Percentiles rank a stretch among this genome's conserved stretches.
These are phyloP conservation scores for Fragilaria radians DNA, from an alignment of 108 stramenopile genomes.

Conservation along the genomic window DNA sequence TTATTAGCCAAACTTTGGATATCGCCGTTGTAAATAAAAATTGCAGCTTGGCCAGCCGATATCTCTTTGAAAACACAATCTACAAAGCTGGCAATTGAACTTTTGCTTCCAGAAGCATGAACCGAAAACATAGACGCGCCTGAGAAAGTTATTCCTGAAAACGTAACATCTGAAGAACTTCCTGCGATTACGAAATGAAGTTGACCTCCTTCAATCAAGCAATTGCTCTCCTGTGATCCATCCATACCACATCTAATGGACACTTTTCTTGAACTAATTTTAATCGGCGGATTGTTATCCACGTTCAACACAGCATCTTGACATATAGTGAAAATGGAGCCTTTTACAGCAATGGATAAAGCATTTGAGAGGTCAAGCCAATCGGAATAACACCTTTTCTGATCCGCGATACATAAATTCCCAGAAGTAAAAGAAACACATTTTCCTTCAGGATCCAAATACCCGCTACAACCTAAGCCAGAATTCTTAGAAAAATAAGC, in stretches of 20 bases:
- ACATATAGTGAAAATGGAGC: constrained; percentile 6
- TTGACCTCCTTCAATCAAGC: not conserved
- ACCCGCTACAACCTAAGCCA: not conserved
- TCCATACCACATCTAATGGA: not conserved
- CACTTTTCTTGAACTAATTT: not conserved
- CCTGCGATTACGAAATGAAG: constrained; percentile 5
- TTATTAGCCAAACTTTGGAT: not conserved
- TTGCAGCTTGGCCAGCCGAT: constrained; percentile 1
- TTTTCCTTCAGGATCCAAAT: not conserved
- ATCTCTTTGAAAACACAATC: constrained; percentile 4
- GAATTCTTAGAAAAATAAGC: not conserved
- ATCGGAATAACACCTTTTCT: not conserved
- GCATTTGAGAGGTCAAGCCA: constrained; percentile 1
- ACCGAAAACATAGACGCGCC: not conserved
- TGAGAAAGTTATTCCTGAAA: constrained; percentile 6
- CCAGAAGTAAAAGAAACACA: not conserved
- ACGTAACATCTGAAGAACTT: not conserved
- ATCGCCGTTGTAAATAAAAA: not conserved
- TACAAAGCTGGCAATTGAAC: not conserved
- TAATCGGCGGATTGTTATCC: not conserved
- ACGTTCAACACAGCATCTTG: not conserved
- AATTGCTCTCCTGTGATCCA: not conserved
- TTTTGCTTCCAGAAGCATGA: not conserved
- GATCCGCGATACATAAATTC: not conserved
- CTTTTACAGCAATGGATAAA: not conserved